These are phyloP conservation scores for Nicotiana otophora DNA, from an alignment of 257 asterid genomes.

Conservation along the genomic window DNA sequence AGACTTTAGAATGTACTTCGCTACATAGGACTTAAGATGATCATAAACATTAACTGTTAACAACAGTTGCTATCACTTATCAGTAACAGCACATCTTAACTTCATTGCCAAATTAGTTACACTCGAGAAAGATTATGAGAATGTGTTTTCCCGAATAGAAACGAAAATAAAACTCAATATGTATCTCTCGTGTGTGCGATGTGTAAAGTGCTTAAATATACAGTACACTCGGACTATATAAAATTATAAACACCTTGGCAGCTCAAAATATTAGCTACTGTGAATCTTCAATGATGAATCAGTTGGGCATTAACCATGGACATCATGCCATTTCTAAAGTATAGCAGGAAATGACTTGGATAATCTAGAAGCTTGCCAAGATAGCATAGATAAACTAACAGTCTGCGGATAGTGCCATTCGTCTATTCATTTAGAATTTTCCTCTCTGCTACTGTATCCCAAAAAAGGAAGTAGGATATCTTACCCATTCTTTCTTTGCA, in stretches of 20 bases:
- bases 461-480: neutral
- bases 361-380: neutral
- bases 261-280: neutral
- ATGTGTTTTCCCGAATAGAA: neutral
- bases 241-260: neutral
- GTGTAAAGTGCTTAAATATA: neutral
- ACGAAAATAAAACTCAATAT: neutral
- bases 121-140: neutral
- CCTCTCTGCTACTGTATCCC: neutral
- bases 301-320: neutral
- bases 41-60: neutral
- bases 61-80: neutral
- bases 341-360: neutral
- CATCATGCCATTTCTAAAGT: neutral
- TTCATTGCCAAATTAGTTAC: neutral
- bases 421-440: neutral
- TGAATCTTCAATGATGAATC: conserved; percentile 4
- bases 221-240: neutral
- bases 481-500: neutral
- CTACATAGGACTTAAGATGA: neutral
- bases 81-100: neutral
- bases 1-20: neutral
- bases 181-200: neutral
- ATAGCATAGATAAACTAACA: neutral
- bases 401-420: neutral